Evolutionary conservation across 164 flowering plant species (phyloP), one percentile per base, ranked within the genome.

Genomic region (Dillenia suffruticosa): DNA sequence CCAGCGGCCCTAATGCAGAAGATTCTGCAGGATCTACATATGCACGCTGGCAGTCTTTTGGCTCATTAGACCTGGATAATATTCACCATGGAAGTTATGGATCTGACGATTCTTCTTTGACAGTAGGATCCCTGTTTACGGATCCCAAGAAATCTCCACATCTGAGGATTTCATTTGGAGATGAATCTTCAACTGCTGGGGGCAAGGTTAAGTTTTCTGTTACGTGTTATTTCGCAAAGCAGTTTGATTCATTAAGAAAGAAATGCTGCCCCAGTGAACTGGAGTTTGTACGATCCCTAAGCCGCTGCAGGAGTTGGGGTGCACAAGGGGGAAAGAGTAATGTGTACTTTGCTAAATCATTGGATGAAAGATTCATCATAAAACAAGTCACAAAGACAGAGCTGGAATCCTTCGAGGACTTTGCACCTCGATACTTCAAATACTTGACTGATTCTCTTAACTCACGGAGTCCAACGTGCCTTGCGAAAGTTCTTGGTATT

Each of bases 241-340:
- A 82, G 67, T 90, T 90, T 80, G 87, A 87, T 62, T 67, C 76
- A 32, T 80, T 89, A 49, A 76, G 96, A 63, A 81, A 72, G 73
- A 84, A 75, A 71, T 89, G 96, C 71, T 87, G 93, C 73, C 87
- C 87, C 12, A 75, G 73, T 64, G 85, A 84, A 76, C 71, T 83
- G n/a, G 88, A 84, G 58, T 87, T 77, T 70, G 63, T 90, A 1
- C 77, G 90, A 43, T 90, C 93, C 15, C 65, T 90, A 60, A 82
- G 96, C 70, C 90, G 91, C 47, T 82, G 93, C 70, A 81, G 46
- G 59, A 79, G 75, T 71, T 90, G 96, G 96, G 76, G 83, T 67
- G 92, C 93, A 5, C 88, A 90, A 73, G 93, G 93, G 43, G 96
- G 96, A 26, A 90, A 90, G 70, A 90, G 93, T 76, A 87, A 84